These are phyloP conservation scores for Zygoascus meyerae DNA, from an alignment of 1,139 yeast species.

Conservation along the genomic window DNA sequence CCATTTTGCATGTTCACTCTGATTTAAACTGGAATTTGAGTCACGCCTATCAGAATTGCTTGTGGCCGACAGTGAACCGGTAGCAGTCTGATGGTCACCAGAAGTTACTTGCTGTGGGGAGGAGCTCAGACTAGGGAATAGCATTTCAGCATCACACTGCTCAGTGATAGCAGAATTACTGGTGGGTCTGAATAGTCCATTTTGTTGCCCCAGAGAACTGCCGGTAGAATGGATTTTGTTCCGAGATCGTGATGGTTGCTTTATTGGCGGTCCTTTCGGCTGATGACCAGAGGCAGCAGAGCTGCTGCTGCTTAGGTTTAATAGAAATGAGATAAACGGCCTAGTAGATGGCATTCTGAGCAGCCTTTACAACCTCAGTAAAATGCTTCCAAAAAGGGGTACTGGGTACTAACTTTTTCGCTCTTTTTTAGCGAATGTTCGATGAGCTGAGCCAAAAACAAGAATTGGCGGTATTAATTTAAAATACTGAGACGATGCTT, in stretches of 20 bases:
- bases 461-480: no score
- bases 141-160: constrained; percentile 1
- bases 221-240: constrained; percentile 1
- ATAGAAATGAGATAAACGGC: constrained; percentile 29
- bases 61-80: constrained; percentile 7
- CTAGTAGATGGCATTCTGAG: constrained; percentile 27
- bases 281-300: constrained; percentile 1
- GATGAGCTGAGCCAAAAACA: no score
- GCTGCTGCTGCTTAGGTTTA: constrained; percentile 12
- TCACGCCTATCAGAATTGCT: constrained; percentile 18
- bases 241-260: neutral
- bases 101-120: neutral
- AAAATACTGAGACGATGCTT: no score
- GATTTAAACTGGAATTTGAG: constrained; percentile 16
- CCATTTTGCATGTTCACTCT: constrained; percentile 24
- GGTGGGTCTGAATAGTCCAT: constrained; percentile 2
- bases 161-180: neutral
- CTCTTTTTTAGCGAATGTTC: no score
- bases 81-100: constrained; percentile 4
- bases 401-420: no score
- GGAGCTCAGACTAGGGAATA: constrained; percentile 3
- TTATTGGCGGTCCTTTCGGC: neutral
- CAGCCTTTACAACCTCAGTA: neutral
- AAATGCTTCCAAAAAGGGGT: no score
- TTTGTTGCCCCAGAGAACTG: neutral